Evolutionary conservation across 148 eudicot species (phyloP), one percentile per base, ranked within the genome.

Genomic region (Arbutus unedo): DNA sequence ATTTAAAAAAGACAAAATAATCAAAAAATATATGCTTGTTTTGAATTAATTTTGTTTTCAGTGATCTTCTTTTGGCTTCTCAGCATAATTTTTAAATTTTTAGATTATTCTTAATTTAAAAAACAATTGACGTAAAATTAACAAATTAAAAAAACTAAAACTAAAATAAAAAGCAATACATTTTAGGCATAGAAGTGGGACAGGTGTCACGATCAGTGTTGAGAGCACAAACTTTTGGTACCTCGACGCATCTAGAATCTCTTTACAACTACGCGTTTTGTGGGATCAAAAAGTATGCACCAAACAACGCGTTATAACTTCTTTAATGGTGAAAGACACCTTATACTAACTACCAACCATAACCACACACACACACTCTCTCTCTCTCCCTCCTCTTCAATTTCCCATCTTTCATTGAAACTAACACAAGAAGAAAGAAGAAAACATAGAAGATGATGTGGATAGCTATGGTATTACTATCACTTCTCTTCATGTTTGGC

Each of bases 401-500:
- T 53, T 73, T 77, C 59, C 81, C 68, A 76, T 76, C 43, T 76
- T 79, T 7, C 83, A 84, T 79, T 66, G 48, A 50, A 64, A 41
- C 78, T 47, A 57, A 23, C 0, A 21, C 16, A 21, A 50, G 16
- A 48, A 47, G 49, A 16, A 80, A 80, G 38, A n/a, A 43, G 18
- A 66, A 43, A 4, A 66, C 43, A 25, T 82, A 51, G 31, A 62
- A 51, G 62, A 85, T 54, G 77, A 82, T 79, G 77, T 75, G 81
- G 79, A 48, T 86, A 14, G 59, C 74, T 49, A 6, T 81, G 10
- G 18, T 83, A 18, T 56, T 87, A 7, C 83, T 85, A 50, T 72
- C 47, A 25, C 25, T 83, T 76, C 86, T 89, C 81, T 87, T 89
- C 82, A 38, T 89, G 21, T 41, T 81, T 19, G 83, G 91, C 60